Evolutionary conservation across 2,329 filamentous ascomycete species (phyloP).

Genomic region (Fusarium heterosporum): DNA sequence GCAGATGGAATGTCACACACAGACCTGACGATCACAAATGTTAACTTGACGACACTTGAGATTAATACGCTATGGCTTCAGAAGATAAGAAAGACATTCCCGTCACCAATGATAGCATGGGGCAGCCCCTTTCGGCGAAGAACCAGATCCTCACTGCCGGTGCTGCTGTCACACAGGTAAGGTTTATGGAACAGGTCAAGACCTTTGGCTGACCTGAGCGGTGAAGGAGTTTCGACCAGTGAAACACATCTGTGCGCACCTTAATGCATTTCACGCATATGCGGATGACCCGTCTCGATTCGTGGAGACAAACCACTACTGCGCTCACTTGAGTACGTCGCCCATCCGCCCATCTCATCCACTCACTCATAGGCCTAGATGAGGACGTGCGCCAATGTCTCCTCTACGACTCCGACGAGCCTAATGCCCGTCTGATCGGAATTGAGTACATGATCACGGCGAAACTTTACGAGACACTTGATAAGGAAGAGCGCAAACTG

Average conservation of each 20-base stretch:
- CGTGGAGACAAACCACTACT: conserved; percentile 88
- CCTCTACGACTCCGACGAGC: conserved; percentile 78
- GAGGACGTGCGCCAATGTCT: conserved; percentile 84
- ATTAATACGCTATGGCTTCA: conserved; percentile 9
- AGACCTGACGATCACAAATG: conserved; percentile 15
- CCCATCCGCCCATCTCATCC: rapidly evolving
- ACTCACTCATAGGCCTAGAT: conserved; percentile 55
- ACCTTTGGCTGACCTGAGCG: background rate
- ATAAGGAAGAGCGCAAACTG: conserved; percentile 74
- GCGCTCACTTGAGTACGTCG: conserved; percentile 72
- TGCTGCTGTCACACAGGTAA: conserved; percentile 68
- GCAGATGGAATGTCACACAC: background rate
- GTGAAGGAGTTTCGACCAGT: conserved; percentile 75
- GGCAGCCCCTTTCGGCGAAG: conserved; percentile 63
- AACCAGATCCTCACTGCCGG: conserved; percentile 72
- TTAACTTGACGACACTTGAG: conserved; percentile 11
- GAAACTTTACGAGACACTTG: conserved; percentile 73
- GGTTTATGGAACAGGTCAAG: rapidly evolving
- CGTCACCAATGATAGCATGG: conserved; percentile 49
- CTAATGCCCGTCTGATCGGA: conserved; percentile 79
- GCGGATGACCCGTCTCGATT: conserved; percentile 75
- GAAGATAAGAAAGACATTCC: conserved; percentile 14
- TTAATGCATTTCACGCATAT: conserved; percentile 90
- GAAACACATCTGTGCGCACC: conserved; percentile 81
- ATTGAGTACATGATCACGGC: conserved; percentile 89